These are phyloP conservation scores for Sugiyamaella novakii DNA, from an alignment of 1,139 yeast species.

Conservation along the genomic window DNA sequence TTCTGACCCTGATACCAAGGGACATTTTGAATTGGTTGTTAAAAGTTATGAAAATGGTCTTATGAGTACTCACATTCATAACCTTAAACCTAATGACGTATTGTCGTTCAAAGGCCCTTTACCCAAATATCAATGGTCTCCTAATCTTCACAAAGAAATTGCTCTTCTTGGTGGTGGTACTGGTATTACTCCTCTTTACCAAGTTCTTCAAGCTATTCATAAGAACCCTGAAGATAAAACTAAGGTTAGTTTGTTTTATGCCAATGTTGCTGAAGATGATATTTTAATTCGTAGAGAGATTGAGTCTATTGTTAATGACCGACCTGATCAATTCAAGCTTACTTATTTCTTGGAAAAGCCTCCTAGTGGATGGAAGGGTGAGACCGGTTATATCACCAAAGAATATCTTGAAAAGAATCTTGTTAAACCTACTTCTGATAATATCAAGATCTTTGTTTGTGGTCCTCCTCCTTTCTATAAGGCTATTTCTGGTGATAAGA, in stretches of 20 bases:
- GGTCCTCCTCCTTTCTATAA: slow-evolving; percentile 87
- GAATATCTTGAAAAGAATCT: slow-evolving; percentile 58
- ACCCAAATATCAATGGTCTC: slow-evolving; percentile 87
- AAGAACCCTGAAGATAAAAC: slow-evolving; percentile 83
- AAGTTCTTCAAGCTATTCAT: slow-evolving; percentile 54
- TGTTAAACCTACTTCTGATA: slow-evolving; percentile 60
- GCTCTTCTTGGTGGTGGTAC: slow-evolving; percentile 94
- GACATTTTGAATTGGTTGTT: slow-evolving; percentile 76
- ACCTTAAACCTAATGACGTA: slow-evolving; percentile 75
- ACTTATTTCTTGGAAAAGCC: slow-evolving; percentile 80
- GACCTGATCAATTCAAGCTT: slow-evolving; percentile 75
- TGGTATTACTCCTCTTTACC: slow-evolving; percentile 94
- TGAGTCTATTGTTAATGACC: slow-evolving; percentile 61
- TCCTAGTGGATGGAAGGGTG: slow-evolving; percentile 53
- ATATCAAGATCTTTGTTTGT: slow-evolving; percentile 78
- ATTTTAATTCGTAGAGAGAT: slow-evolving; percentile 76
- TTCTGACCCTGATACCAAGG: slow-evolving; percentile 67
- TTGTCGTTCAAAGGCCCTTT: slow-evolving; percentile 94
- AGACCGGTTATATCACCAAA: slow-evolving; percentile 70
- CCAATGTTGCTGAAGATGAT: slow-evolving; percentile 74
- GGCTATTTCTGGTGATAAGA: slow-evolving; percentile 84
- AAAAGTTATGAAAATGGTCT: slow-evolving; percentile 85
- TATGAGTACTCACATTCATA: slow-evolving; percentile 74
- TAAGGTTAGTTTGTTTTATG: slow-evolving; percentile 76
- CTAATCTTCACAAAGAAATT: slow-evolving; percentile 78